Percentiles rank a stretch among this genome's conserved stretches.
Conservation (phyloP, 208 protist genomes). For the Crithidia mellificae region DNA sequence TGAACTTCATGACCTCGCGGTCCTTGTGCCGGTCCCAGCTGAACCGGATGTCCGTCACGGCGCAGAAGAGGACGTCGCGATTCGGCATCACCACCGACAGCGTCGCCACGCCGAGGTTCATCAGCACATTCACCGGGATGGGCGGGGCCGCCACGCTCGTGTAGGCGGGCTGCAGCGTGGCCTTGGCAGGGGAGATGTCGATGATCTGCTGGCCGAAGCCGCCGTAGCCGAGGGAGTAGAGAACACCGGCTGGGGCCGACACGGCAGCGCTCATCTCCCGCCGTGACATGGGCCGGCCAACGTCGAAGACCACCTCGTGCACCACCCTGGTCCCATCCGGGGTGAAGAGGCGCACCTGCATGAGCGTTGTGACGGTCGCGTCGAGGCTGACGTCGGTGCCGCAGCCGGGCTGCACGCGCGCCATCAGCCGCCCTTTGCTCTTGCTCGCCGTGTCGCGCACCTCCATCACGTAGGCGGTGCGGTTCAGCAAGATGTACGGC, state of each 20-base stretch:
- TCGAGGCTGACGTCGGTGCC: slow-evolving; percentile 56
- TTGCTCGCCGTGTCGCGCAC: slow-evolving; percentile 49
- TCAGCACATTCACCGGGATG: slow-evolving; percentile 53
- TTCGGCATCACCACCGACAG: slow-evolving; percentile 68
- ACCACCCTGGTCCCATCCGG: slow-evolving; percentile 10
- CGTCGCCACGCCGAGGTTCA: slow-evolving; percentile 65
- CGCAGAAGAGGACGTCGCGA: slow-evolving; percentile 71
- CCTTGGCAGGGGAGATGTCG: slow-evolving; percentile 38
- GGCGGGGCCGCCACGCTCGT: slow-evolving; percentile 35
- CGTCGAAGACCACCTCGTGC: slow-evolving; percentile 32
- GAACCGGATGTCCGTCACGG: slow-evolving; percentile 63
- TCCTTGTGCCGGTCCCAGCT: slow-evolving; percentile 53
- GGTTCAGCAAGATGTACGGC: slow-evolving; percentile 82
- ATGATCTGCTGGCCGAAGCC: slow-evolving; percentile 66
- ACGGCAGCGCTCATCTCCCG: slow-evolving; percentile 30
- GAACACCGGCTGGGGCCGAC: slow-evolving; percentile 31
- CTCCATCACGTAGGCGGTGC: slow-evolving; percentile 50
- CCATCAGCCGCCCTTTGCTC: slow-evolving; percentile 58
- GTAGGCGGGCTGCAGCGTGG: slow-evolving; percentile 17
- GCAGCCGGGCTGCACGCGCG: slow-evolving; percentile 48
- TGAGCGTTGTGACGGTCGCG: slow-evolving; percentile 41
- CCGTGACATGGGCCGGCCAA: slow-evolving; percentile 36
- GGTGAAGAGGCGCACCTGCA: slow-evolving; percentile 29
- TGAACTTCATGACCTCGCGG: slow-evolving; percentile 60
- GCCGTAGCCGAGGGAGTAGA: slow-evolving; percentile 54